Conservation (phyloP, 768 basidiomycete species). For the Rhizopogon vesiculosus region DNA sequence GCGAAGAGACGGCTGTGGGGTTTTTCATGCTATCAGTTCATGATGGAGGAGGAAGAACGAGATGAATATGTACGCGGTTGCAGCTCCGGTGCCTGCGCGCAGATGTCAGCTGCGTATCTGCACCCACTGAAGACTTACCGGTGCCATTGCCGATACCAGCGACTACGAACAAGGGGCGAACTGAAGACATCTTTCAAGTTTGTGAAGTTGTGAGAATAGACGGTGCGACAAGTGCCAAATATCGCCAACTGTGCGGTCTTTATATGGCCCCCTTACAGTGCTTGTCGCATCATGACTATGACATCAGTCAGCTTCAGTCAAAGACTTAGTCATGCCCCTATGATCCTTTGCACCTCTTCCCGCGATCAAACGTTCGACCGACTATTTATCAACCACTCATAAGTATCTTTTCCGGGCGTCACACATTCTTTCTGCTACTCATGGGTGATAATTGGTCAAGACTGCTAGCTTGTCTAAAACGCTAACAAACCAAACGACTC, state of each 20-base stretch:
- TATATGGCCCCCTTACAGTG: slow-evolving; percentile 7
- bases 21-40: background rate
- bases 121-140: slow-evolving; percentile 15
- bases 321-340: no score
- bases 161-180: slow-evolving; percentile 52
- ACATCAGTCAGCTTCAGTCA: background rate
- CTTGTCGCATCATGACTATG: background rate
- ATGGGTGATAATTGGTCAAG: no score
- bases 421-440: no score
- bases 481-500: no score
- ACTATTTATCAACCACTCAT: no score
- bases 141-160: slow-evolving; percentile 46
- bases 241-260: background rate
- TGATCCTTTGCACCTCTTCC: no score
- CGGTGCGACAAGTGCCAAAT: background rate
- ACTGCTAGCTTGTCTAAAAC: no score
- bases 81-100: slow-evolving; percentile 49
- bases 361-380: no score
- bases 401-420: no score
- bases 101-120: background rate
- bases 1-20: slow-evolving; percentile 50
- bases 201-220: background rate
- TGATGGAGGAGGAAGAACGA: background rate
- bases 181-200: slow-evolving; percentile 20
- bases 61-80: slow-evolving; percentile 42